These are phyloP conservation scores for Phallus indusiatus DNA, from an alignment of 768 basidiomycete genomes.

Conservation along the genomic window DNA sequence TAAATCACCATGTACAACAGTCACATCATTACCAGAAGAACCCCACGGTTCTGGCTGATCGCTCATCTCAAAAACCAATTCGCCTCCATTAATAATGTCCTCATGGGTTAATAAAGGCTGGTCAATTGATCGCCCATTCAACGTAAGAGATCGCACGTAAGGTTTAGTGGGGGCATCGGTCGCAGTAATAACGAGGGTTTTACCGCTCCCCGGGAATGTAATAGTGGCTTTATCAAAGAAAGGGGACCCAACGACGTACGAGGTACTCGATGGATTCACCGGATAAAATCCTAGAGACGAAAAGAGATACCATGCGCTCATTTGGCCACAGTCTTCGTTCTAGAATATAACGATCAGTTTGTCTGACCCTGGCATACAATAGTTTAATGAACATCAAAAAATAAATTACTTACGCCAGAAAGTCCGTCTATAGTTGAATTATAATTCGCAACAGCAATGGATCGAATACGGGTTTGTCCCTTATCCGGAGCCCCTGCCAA, in stretches of 20 bases:
- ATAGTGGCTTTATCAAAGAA: constrained; percentile 48
- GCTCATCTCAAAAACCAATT: constrained; percentile 59
- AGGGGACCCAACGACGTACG: constrained; percentile 68
- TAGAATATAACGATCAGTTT: constrained; percentile 18
- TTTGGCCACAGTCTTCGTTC: constrained; percentile 89
- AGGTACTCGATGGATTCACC: constrained; percentile 68
- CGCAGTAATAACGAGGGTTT: constrained; percentile 42
- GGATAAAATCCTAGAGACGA: constrained; percentile 79
- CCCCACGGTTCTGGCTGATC: constrained; percentile 37
- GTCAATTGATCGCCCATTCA: constrained; percentile 40
- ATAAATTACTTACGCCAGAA: constrained; percentile 46
- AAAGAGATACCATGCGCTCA: constrained; percentile 86
- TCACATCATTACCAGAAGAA: constrained; percentile 9
- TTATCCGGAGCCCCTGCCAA: constrained; percentile 63
- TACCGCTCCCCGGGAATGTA: constrained; percentile 34
- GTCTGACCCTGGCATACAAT: neutral
- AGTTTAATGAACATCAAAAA: neutral
- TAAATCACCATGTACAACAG: neutral
- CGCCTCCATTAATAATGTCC: constrained; percentile 49
- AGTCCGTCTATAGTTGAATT: constrained; percentile 60
- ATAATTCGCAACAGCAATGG: constrained; percentile 56
- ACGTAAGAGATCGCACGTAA: constrained; percentile 48
- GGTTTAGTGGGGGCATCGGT: constrained; percentile 47
- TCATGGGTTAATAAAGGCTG: constrained; percentile 48
- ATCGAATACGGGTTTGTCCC: constrained; percentile 60